phyloP scores from a whole-genome alignment of 2,329 filamentous ascomycete genomes.

The Trichoderma harzianum region DNA sequence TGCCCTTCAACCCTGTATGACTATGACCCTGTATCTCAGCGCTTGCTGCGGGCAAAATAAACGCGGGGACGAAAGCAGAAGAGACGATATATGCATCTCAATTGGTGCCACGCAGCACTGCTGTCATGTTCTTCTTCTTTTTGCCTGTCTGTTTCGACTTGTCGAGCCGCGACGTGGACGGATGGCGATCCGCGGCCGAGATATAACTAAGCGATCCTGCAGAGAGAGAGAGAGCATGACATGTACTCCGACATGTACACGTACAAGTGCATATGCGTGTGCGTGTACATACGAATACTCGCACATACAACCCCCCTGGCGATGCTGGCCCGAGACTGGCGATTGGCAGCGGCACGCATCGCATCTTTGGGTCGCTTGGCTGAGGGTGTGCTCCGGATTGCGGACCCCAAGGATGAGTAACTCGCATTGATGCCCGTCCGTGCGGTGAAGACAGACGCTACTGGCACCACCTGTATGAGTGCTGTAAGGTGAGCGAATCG shows the following conservation, averaged over 20 bases:
- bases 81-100: background rate
- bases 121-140: background rate
- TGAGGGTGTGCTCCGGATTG: background rate
- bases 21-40: background rate
- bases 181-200: conserved; percentile 17
- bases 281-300: background rate
- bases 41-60: background rate
- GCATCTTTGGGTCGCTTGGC: background rate
- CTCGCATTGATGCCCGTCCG: background rate
- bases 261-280: background rate
- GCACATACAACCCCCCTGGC: no score
- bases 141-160: background rate
- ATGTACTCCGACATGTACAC: background rate
- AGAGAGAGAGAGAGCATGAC: background rate
- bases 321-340: background rate
- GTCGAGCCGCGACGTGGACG: conserved; percentile 6
- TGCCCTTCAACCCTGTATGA: background rate
- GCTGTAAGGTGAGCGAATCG: background rate
- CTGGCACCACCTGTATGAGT: background rate
- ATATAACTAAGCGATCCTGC: background rate
- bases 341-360: background rate
- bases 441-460: background rate
- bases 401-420: background rate
- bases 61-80: background rate
- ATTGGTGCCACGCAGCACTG: conserved; percentile 20